A percentile compares a stretch with the other conserved stretches of the same genome.
Conservation (phyloP, 257 asterid species). For the Solanum paucissectum region DNA sequence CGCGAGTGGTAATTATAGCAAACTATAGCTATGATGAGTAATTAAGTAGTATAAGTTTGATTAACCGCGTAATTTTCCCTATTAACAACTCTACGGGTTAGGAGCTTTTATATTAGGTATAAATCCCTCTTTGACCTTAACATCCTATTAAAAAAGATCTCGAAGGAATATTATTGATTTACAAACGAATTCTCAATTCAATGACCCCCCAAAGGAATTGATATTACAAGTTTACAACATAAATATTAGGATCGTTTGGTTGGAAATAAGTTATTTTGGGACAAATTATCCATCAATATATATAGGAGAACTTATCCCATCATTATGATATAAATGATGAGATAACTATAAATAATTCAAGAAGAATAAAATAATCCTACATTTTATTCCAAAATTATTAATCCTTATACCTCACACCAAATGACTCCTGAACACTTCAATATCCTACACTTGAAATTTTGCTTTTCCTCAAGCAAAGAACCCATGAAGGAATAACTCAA, state of each 20-base stretch:
- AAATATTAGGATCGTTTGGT: not conserved
- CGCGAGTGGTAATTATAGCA: too few species aligned
- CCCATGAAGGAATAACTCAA: not conserved
- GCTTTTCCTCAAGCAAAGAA: not conserved
- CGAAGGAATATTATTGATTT: too few species aligned
- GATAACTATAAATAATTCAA: too few species aligned
- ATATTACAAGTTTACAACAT: not conserved
- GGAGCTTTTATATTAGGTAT: not conserved
- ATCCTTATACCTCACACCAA: too few species aligned
- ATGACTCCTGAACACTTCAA: not conserved
- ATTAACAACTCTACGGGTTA: too few species aligned
- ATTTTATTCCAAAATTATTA: too few species aligned
- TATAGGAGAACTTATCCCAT: not conserved
- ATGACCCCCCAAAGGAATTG: not conserved
- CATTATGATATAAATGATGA: too few species aligned
- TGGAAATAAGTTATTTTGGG: too few species aligned
- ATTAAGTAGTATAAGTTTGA: too few species aligned
- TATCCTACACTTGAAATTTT: not conserved
- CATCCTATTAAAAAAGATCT: not conserved
- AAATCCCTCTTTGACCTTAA: not conserved
- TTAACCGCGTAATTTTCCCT: too few species aligned
- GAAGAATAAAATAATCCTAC: too few species aligned
- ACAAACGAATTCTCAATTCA: not conserved
- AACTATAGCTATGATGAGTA: too few species aligned
- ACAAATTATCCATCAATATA: not conserved